A percentile compares a stretch with the other conserved stretches of the same genome.
These are phyloP conservation scores for Garcia nutans DNA, from an alignment of 345 rosid species.

Conservation along the genomic window DNA sequence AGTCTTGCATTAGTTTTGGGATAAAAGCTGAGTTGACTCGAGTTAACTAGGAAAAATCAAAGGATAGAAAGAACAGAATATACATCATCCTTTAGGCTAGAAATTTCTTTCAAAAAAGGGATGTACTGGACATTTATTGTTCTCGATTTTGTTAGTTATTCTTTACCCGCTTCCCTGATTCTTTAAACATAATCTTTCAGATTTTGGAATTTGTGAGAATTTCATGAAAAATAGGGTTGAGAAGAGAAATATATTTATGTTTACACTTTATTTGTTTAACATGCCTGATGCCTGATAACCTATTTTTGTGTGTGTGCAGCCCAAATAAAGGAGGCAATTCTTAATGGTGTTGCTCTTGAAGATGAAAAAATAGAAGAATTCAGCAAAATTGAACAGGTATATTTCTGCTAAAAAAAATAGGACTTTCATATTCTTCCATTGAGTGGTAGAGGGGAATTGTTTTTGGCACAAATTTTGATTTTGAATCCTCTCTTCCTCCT, in stretches of 20 bases:
- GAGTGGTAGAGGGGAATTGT: background rate
- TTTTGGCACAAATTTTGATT: constrained; percentile 1
- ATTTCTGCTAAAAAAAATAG: background rate
- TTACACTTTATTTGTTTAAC: constrained; percentile 10
- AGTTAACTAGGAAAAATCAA: background rate
- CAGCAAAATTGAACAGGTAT: constrained; percentile 89
- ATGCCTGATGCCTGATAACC: constrained; percentile 14
- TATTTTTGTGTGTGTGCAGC: constrained; percentile 39
- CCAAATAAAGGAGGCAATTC: constrained; percentile 82
- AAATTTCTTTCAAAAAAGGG: background rate
- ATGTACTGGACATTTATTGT: background rate
- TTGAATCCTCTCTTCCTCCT: background rate
- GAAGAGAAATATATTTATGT: constrained; percentile 9
- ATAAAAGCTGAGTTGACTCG: no score
- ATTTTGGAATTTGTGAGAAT: background rate
- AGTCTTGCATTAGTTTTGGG: background rate
- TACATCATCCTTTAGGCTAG: background rate
- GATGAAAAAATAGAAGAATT: constrained; percentile 78
- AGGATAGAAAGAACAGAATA: background rate
- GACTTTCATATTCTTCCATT: background rate
- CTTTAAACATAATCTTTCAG: background rate
- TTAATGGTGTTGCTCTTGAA: constrained; percentile 85
- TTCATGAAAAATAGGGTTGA: background rate
- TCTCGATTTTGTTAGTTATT: background rate
- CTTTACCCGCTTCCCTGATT: background rate